phyloP scores from a whole-genome alignment of 2,329 filamentous ascomycete genomes.

The Grosmannia huntii region DNA sequence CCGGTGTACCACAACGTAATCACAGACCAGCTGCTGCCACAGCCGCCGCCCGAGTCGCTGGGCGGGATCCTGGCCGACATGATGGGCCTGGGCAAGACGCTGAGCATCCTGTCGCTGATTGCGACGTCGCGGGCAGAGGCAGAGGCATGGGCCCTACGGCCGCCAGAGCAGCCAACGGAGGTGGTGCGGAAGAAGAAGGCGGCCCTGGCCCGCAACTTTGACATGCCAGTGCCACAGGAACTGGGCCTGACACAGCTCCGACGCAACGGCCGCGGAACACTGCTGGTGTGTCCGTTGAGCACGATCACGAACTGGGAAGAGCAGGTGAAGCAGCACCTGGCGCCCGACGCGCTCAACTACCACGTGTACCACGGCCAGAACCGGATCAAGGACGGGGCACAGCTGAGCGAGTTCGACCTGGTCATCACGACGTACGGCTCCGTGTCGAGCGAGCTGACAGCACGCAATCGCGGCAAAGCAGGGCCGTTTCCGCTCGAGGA shows the following conservation, averaged over 20 bases:
- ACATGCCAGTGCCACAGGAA: conserved; percentile 26
- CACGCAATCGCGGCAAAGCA: conserved; percentile 46
- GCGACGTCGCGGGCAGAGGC: conserved; percentile 52
- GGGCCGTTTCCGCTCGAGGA: conserved; percentile 55
- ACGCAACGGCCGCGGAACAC: conserved; percentile 63
- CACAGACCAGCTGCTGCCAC: conserved; percentile 51
- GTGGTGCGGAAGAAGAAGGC: conserved; percentile 26
- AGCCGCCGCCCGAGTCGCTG: conserved; percentile 51
- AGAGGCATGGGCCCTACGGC: conserved; percentile 41
- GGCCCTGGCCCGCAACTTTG: conserved; percentile 18
- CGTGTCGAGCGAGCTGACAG: conserved; percentile 63
- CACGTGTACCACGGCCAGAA: conserved; percentile 80
- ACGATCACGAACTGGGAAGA: conserved; percentile 91
- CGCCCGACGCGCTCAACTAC: conserved; percentile 49
- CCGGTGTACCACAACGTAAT: conserved; percentile 68
- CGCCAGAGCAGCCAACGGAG: conserved; percentile 35
- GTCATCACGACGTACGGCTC: conserved; percentile 91
- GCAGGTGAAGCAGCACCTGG: conserved; percentile 75
- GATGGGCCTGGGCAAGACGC: conserved; percentile 80
- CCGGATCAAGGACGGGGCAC: conserved; percentile 54
- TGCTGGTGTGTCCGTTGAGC: conserved; percentile 80
- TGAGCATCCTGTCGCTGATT: conserved; percentile 74
- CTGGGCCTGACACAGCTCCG: conserved; percentile 39
- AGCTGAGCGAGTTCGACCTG: conserved; percentile 63
- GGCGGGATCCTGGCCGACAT: conserved; percentile 72